These are phyloP conservation scores for Lanmaoa pseudosensibilis DNA, from an alignment of 768 basidiomycete genomes.

Conservation along the genomic window DNA sequence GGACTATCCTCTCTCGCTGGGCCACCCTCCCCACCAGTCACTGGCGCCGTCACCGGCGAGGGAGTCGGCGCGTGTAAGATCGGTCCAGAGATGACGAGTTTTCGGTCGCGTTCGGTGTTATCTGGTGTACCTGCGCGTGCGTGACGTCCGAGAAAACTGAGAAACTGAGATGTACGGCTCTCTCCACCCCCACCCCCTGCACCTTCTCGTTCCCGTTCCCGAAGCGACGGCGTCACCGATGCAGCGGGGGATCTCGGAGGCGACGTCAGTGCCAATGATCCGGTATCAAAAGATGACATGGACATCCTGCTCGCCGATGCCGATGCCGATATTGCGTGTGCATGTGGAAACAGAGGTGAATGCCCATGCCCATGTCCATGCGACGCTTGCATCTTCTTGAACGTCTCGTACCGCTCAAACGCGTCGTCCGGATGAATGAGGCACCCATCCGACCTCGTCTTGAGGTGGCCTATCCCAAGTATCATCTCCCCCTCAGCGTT, in stretches of 20 bases:
- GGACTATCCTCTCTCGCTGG: constrained; percentile 51
- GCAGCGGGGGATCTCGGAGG: constrained; percentile 43
- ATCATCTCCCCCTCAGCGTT: background rate
- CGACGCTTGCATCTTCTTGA: constrained; percentile 52
- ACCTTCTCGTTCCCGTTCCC: constrained; percentile 23
- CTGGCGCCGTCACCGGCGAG: background rate
- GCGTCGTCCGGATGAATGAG: constrained; percentile 67
- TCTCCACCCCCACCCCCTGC: constrained; percentile 29
- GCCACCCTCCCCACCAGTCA: constrained; percentile 2
- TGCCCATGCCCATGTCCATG: constrained; percentile 2
- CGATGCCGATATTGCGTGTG: background rate
- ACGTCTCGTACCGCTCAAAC: constrained; percentile 87
- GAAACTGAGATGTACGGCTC: constrained; percentile 46
- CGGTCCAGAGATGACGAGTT: constrained; percentile 67
- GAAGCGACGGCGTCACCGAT: constrained; percentile 31
- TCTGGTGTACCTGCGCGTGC: constrained; percentile 47
- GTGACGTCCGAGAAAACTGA: constrained; percentile 61
- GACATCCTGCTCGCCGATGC: constrained; percentile 51
- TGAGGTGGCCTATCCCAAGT: constrained; percentile 1
- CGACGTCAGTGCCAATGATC: constrained; percentile 32
- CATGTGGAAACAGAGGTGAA: constrained; percentile 6
- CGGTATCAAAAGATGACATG: constrained; percentile 56
- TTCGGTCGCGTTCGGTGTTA: constrained; percentile 43
- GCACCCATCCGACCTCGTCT: constrained; percentile 15
- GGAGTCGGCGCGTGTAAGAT: constrained; percentile 43